Base-by-base conservation (phyloP, 768 basidiomycete genomes). In the Sarcodon sp. region DNA sequence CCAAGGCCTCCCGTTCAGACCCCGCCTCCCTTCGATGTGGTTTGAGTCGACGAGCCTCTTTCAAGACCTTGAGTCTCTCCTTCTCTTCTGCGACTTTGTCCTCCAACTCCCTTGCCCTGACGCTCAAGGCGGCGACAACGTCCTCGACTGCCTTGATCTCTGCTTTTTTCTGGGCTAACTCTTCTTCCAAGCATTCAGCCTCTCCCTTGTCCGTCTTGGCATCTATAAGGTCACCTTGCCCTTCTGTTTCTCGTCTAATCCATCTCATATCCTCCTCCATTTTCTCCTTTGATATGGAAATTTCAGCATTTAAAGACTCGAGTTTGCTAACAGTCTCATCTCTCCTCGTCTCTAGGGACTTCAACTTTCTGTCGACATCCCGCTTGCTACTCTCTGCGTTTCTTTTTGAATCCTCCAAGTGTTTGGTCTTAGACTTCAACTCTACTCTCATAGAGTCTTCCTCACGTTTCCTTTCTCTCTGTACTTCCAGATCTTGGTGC, bases 311-410 rank as follows among this genome's bases (percentile, higher is more conserved):
- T 47, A 86, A 67, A 50, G 70, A 66, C 32, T 75, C 72, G 58
- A 83, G 72, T 37, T 75, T 71, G 55, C 70, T 72, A 16, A 62
- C 68, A 0, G 83, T 75, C 47, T 71, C 79, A 57, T 87, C 81
- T 33, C 83, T 76, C 51, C 73, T 67, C 38, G 59, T 70, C 60
- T 80, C 79, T 12, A 77, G 79, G n/a, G 72, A 69, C 56, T 80
- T 85, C 50, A 93, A 71, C 55, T 81, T 81, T 69, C 87, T 91
- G 65, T 98, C 94, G 4, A 84, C 89, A 43, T 97, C 93, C 41
- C 80, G 75, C 59, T 80, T 85, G 46, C 70, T 64, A 45, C 76
- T 70, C 64, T 99, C 96, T 9, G 91, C 89, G 31, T 69, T 69
- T 33, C 94, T 81, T 64, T 83, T 87, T 47, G 78, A 68, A 61